Evolutionary conservation across 192 early-diverging fungal genomes (phyloP), one percentile per base, ranked within the genome.

Genomic region (Coemansia sp.): DNA sequence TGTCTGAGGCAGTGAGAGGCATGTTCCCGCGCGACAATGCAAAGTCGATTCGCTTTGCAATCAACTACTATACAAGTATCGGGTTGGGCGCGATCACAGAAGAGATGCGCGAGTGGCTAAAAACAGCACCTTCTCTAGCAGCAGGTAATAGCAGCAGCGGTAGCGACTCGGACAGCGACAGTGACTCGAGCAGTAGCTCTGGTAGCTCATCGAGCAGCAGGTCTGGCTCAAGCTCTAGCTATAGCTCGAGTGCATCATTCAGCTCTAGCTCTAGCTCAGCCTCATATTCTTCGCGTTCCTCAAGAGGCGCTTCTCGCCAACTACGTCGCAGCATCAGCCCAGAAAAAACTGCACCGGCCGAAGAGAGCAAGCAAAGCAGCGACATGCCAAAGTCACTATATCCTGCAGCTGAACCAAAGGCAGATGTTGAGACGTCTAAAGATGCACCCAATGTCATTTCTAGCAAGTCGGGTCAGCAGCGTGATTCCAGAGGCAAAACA

Each of bases 51-150:
- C 89, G 95, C 45, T 97, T 97, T 75, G 94, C 96, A 10, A 97
- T 98, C 85, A 98, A 98, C 72, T 98, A 95, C 74, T 98, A 93
- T 65, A 97, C 94, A 0, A 91, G 87, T 69, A 96, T 98, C 71
- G 93, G 90, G 17, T 72, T 98, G 26, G 96, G 95, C 67, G 91
- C 87, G 2, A 71, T 98, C 50, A 97, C 95, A 1, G 94, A 94
- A 26, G 94, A 96, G 17, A 83, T 98, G 67, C 89, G 96, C 67
- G 94, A 95, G 65, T 86, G 88, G 68, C 84, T 94, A 23, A 89
- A 89, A 67, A 86, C 82, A 50, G 87, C 84, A 9, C 74, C 77
- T 8, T 25, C 45, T 12, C 48, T 54, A 4, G 41, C 58, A 8
- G 68, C 54, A 26, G 55, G 54, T 3, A n/a, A 51, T 52, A 50